Evolutionary conservation across 129 eudicot genomes (phyloP).

Genomic region (Flaveria bidentis): DNA sequence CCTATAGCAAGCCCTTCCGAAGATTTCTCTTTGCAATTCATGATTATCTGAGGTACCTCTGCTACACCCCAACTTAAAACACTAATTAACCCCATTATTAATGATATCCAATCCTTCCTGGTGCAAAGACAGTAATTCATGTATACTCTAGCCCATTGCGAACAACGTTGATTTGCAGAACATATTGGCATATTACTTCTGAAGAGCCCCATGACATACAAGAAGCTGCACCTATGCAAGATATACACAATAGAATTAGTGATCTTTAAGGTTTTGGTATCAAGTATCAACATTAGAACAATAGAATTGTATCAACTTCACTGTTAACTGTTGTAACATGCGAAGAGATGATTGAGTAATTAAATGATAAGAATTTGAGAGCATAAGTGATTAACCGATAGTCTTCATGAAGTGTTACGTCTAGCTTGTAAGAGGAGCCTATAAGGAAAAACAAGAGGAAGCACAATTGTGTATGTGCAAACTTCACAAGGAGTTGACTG

Average conservation of each 20-base stretch:
- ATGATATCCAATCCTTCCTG: conserved; percentile 52
- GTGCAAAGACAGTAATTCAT: conserved; percentile 62
- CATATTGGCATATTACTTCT: conserved; percentile 43
- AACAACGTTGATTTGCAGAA: conserved; percentile 47
- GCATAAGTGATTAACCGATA: conserved; percentile 22
- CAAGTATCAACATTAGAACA: background rate
- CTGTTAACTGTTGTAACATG: no score
- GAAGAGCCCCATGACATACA: conserved; percentile 40
- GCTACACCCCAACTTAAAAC: conserved; percentile 72
- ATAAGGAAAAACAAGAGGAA: no score
- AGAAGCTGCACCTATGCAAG: conserved; percentile 17
- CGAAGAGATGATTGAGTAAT: background rate
- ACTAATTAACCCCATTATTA: conserved; percentile 60
- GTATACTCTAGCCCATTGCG: conserved; percentile 50
- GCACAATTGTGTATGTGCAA: no score
- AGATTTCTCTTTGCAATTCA: conserved; percentile 58
- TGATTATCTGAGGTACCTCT: conserved; percentile 74
- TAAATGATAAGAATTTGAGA: background rate
- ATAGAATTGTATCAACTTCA: background rate
- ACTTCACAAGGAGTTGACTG: no score
- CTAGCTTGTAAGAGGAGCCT: no score
- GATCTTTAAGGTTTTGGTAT: background rate
- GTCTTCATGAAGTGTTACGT: background rate
- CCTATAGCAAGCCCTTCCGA: conserved; percentile 66
- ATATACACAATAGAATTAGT: no score